phyloP scores from a whole-genome alignment of 495 filamentous ascomycete genomes.

The Aspergillus heteromorphus region DNA sequence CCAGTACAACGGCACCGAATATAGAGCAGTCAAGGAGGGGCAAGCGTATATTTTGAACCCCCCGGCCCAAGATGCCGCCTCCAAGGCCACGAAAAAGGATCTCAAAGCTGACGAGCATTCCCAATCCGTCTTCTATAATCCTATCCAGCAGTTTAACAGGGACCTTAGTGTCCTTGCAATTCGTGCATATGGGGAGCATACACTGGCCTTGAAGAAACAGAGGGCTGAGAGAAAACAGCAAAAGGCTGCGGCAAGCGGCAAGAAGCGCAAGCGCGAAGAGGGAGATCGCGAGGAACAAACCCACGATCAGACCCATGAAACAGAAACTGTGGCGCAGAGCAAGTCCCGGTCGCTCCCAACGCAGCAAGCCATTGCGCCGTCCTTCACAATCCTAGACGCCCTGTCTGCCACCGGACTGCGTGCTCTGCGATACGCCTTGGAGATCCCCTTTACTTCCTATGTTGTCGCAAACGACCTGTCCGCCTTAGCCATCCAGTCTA shows the following conservation, averaged over 20 bases:
- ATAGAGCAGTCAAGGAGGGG: slow-evolving; percentile 64
- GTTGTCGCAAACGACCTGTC: slow-evolving; percentile 90
- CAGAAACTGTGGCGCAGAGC: background rate
- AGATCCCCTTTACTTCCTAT: slow-evolving; percentile 75
- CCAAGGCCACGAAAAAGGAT: slow-evolving; percentile 36
- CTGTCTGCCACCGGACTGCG: slow-evolving; percentile 91
- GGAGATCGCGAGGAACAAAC: slow-evolving; percentile 15
- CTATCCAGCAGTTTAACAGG: slow-evolving; percentile 97
- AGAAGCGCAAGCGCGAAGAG: slow-evolving; percentile 44
- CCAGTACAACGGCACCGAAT: slow-evolving; percentile 45
- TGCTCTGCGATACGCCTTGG: slow-evolving; percentile 84
- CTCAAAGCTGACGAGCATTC: slow-evolving; percentile 45
- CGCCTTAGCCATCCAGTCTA: slow-evolving; percentile 67
- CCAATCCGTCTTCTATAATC: slow-evolving; percentile 95
- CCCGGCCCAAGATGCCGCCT: slow-evolving; percentile 39
- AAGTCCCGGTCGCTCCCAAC: background rate
- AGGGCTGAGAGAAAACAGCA: slow-evolving; percentile 35
- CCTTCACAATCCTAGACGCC: slow-evolving; percentile 85
- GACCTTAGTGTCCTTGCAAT: slow-evolving; percentile 91
- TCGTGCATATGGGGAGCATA: slow-evolving; percentile 71
- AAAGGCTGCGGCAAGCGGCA: slow-evolving; percentile 39
- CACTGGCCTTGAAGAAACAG: slow-evolving; percentile 38
- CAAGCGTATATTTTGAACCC: slow-evolving; percentile 61
- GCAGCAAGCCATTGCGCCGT: slow-evolving; percentile 11
- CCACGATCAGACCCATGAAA: background rate